Evolutionary conservation across 805 yeast genomes (phyloP).

Genomic region (Lachancea quebecensis): DNA sequence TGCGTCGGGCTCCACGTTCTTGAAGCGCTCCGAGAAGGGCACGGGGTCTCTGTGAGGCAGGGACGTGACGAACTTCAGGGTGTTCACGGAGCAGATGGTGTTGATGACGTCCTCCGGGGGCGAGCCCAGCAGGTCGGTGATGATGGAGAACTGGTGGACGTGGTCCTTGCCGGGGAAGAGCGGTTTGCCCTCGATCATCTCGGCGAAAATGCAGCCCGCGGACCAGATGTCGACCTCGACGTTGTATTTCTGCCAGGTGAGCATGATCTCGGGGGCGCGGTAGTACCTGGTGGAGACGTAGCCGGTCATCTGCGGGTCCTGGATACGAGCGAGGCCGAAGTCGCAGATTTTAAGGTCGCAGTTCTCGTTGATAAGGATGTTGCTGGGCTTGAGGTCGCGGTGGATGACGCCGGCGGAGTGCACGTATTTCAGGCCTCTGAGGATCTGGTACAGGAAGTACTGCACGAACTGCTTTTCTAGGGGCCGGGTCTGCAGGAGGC

Average conservation of each 20-base stretch:
- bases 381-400: conserved; percentile 80
- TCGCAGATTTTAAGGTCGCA: conserved; percentile 90
- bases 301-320: conserved; percentile 99
- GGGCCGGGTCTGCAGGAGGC: conserved; percentile 86
- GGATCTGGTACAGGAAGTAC: conserved; percentile 90
- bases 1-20: conserved; percentile 74
- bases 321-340: conserved; percentile 92
- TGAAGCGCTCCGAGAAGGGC: conserved; percentile 76
- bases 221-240: conserved; percentile 97
- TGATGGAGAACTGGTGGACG: conserved; percentile 94
- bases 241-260: conserved; percentile 97
- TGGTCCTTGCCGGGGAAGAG: conserved; percentile 97
- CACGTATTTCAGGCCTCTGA: conserved; percentile 82
- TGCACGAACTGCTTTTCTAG: conserved; percentile 94
- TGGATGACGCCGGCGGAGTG: conserved; percentile 91
- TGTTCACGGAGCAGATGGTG: conserved; percentile 92
- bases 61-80: conserved; percentile 87
- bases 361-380: conserved; percentile 79
- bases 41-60: conserved; percentile 91
- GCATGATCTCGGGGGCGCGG: conserved; percentile 97
- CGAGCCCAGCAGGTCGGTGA: conserved; percentile 91
- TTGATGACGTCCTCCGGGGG: conserved; percentile 96
- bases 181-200: conserved; percentile 96
- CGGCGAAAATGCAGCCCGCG: conserved; percentile 95
- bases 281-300: conserved; percentile 93